These are phyloP conservation scores for Trichoderma orchidacearum DNA, from an alignment of 495 filamentous ascomycete species.

Conservation along the genomic window DNA sequence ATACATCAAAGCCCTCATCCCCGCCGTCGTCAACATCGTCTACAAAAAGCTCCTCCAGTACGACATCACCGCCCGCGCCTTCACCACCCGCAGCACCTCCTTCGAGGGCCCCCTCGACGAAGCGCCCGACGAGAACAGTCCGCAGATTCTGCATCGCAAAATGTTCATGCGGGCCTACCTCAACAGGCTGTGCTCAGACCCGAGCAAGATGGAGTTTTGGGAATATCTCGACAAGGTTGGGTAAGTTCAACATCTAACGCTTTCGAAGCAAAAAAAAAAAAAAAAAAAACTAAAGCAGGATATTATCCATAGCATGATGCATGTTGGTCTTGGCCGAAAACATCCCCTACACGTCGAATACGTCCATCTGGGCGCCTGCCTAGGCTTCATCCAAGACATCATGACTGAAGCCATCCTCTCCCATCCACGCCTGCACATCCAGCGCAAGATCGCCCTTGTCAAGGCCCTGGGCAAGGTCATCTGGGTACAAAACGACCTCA, in stretches of 20 bases:
- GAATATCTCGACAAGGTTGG: conserved; percentile 69
- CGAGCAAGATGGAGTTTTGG: conserved; percentile 62
- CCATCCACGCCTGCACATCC: conserved; percentile 46
- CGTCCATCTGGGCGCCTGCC: conserved; percentile 54
- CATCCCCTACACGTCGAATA: conserved; percentile 63
- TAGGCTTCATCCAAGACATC: conserved; percentile 62
- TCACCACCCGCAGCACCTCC: conserved; percentile 51
- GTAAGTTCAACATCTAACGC: no score
- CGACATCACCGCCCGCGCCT: conserved; percentile 62
- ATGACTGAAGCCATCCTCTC: conserved; percentile 60
- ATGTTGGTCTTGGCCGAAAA: conserved; percentile 47
- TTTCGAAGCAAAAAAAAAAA: no score
- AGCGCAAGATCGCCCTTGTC: conserved; percentile 51
- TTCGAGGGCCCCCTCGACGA: conserved; percentile 49
- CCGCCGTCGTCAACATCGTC: conserved; percentile 60
- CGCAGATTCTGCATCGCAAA: conserved; percentile 62
- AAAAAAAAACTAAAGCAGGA: not conserved
- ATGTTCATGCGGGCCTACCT: conserved; percentile 63
- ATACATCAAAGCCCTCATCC: conserved; percentile 63
- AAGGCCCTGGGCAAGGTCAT: conserved; percentile 46
- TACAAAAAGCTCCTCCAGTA: conserved; percentile 62
- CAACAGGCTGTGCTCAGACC: conserved; percentile 54
- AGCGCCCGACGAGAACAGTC: conserved; percentile 45
- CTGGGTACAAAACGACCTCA: conserved; percentile 71
- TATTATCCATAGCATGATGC: conserved; percentile 42